Evolutionary conservation across 129 eudicot species (phyloP).

Genomic region (Lonicera japonica): DNA sequence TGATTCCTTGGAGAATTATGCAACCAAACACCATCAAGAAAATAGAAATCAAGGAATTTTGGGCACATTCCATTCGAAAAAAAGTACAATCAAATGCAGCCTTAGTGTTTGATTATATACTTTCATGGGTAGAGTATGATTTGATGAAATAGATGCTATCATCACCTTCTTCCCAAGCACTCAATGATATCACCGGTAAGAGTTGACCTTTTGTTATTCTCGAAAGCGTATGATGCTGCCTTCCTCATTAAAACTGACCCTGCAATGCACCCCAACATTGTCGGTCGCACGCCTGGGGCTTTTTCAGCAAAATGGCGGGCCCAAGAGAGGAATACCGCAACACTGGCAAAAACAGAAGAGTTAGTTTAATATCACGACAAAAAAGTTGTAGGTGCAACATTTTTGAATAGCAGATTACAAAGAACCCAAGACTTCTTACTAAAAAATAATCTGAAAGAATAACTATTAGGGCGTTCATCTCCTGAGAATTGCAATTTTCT

Average conservation of each 20-base stretch:
- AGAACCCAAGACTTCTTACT: too few species aligned
- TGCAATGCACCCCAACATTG: conserved; percentile 70
- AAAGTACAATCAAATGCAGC: not conserved
- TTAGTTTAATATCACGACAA: too few species aligned
- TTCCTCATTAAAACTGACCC: conserved; percentile 80
- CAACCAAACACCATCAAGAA: too few species aligned
- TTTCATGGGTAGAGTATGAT: not conserved
- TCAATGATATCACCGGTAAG: conserved; percentile 84
- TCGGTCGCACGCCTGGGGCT: conserved; percentile 37
- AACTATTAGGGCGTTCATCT: too few species aligned
- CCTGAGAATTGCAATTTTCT: too few species aligned
- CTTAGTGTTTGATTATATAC: not conserved
- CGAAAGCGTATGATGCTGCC: conserved; percentile 83
- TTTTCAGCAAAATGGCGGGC: conserved; percentile 52
- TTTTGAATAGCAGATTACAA: too few species aligned
- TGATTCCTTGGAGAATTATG: too few species aligned
- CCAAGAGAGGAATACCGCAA: conserved; percentile 85
- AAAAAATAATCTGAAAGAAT: too few species aligned
- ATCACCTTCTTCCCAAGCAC: conserved; percentile 86
- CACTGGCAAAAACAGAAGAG: conserved; percentile 38
- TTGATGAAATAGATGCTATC: not conserved
- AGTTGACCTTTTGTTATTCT: conserved; percentile 68
- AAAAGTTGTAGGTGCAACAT: too few species aligned
- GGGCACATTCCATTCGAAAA: too few species aligned
- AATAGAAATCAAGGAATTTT: too few species aligned